These are phyloP conservation scores for Leccinum longicurvipes DNA, from an alignment of 768 basidiomycete genomes.

Conservation along the genomic window DNA sequence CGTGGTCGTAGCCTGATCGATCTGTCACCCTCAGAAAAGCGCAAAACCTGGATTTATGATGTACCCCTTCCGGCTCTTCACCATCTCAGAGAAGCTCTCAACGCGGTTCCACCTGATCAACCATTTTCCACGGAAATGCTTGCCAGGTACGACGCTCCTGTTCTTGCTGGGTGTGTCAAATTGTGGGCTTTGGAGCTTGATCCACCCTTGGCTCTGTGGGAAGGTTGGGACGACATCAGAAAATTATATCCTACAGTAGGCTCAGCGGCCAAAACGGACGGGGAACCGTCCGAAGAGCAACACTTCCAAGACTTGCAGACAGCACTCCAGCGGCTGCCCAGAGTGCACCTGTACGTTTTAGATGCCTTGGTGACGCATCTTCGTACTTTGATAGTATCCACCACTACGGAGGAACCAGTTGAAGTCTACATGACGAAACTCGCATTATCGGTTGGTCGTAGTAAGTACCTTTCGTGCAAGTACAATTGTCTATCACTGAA, in stretches of 20 bases:
- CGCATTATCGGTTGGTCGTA: conserved; percentile 80
- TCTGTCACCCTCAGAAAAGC: conserved; percentile 55
- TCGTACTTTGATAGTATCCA: conserved; percentile 63
- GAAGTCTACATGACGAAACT: conserved; percentile 86
- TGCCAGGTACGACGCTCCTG: conserved; percentile 76
- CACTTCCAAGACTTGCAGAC: conserved; percentile 58
- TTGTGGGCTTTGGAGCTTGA: conserved; percentile 91
- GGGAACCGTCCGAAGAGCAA: conserved; percentile 52
- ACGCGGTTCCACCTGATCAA: conserved; percentile 55
- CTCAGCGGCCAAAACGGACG: conserved; percentile 49
- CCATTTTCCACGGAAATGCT: conserved; percentile 54
- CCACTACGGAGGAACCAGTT: conserved; percentile 64
- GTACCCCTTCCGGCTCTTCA: conserved; percentile 82
- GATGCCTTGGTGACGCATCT: conserved; percentile 78
- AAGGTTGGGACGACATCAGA: conserved; percentile 89
- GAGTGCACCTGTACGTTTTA: conserved; percentile 76
- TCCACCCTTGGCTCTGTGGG: conserved; percentile 80
- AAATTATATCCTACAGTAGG: conserved; percentile 82
- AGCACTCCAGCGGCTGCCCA: conserved; percentile 68
- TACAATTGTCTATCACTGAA: background rate
- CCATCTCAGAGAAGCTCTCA: conserved; percentile 80
- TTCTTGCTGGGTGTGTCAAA: conserved; percentile 82
- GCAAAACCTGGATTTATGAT: conserved; percentile 94
- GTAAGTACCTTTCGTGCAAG: conserved; percentile 44
- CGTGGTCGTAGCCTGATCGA: background rate